These are phyloP conservation scores for Aspergillus conjunctus DNA, from an alignment of 495 filamentous ascomycete genomes.

Conservation along the genomic window DNA sequence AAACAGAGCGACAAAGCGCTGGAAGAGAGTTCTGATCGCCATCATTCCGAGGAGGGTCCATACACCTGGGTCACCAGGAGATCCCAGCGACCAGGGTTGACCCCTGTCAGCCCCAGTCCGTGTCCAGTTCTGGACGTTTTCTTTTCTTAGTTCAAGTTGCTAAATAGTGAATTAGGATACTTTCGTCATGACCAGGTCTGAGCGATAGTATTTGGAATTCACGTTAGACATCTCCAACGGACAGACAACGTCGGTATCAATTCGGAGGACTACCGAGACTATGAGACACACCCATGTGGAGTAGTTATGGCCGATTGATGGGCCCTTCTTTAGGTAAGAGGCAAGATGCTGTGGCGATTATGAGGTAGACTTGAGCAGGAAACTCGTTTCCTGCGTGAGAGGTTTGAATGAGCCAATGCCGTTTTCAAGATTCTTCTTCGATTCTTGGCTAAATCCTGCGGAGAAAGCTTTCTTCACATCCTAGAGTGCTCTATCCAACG, in stretches of 20 bases:
- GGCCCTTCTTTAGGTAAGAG: constrained; percentile 1
- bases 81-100: constrained; percentile 42
- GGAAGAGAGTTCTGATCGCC: constrained; percentile 31
- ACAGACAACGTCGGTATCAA: constrained; percentile 13
- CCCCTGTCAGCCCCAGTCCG: constrained; percentile 36
- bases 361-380: too few relatives aligned
- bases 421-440: background rate
- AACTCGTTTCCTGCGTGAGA: too few relatives aligned
- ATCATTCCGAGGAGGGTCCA: constrained; percentile 34
- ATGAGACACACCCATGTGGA: constrained; percentile 10
- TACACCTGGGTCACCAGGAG: constrained; percentile 34
- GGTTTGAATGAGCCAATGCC: background rate
- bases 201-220: constrained; percentile 23
- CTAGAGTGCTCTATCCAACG: background rate
- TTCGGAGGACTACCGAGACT: constrained; percentile 13
- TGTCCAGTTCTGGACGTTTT: constrained; percentile 25
- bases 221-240: constrained; percentile 21
- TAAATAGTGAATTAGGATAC: constrained; percentile 10
- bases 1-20: constrained; percentile 14
- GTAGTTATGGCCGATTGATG: constrained; percentile 4
- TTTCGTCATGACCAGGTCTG: background rate
- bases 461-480: background rate
- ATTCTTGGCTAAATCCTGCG: background rate
- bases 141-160: constrained; percentile 12
- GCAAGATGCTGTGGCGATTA: background rate